A percentile compares a stretch with the other conserved stretches of the same genome.
Conservation (phyloP, 495 filamentous ascomycete species). For the Lophium mytilinum region DNA sequence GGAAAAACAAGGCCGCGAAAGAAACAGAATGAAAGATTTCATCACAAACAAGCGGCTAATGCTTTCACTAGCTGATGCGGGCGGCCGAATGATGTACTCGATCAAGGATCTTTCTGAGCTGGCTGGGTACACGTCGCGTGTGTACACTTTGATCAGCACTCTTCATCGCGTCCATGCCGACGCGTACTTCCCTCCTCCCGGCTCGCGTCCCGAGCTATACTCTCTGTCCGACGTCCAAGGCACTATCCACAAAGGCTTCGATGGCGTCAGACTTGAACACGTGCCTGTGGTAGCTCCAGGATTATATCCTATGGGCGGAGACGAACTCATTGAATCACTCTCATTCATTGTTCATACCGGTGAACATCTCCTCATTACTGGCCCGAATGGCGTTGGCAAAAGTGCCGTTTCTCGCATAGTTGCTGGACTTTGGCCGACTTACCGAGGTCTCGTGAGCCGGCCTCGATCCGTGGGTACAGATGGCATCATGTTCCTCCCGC, state of each 20-base stretch:
- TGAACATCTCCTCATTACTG: slow-evolving; percentile 90
- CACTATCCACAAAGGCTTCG: slow-evolving; percentile 85
- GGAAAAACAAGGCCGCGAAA: slow-evolving; percentile 51
- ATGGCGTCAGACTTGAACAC: slow-evolving; percentile 87
- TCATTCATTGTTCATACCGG: slow-evolving; percentile 81
- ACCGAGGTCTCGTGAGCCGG: slow-evolving; percentile 80
- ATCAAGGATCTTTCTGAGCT: slow-evolving; percentile 97
- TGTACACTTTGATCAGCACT: slow-evolving; percentile 90
- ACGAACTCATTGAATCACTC: slow-evolving; percentile 80
- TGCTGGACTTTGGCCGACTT: slow-evolving; percentile 93
- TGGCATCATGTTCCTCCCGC: slow-evolving; percentile 96
- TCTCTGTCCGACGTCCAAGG: slow-evolving; percentile 87
- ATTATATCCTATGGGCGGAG: slow-evolving; percentile 75
- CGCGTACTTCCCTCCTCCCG: slow-evolving; percentile 66
- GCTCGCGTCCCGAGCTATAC: slow-evolving; percentile 66
- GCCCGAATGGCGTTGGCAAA: slow-evolving; percentile 93
- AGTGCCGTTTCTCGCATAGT: slow-evolving; percentile 81
- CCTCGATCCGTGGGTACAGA: slow-evolving; percentile 74
- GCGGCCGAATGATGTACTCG: slow-evolving; percentile 97
- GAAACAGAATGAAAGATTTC: slow-evolving; percentile 92
- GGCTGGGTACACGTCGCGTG: slow-evolving; percentile 88
- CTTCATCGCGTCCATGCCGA: slow-evolving; percentile 89
- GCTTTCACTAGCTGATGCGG: slow-evolving; percentile 94
- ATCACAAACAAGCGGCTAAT: slow-evolving; percentile 98
- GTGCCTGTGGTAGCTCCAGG: slow-evolving; percentile 87